Conservation (phyloP, 192 early-diverging fungal species). For the Dissophora globulifera region DNA sequence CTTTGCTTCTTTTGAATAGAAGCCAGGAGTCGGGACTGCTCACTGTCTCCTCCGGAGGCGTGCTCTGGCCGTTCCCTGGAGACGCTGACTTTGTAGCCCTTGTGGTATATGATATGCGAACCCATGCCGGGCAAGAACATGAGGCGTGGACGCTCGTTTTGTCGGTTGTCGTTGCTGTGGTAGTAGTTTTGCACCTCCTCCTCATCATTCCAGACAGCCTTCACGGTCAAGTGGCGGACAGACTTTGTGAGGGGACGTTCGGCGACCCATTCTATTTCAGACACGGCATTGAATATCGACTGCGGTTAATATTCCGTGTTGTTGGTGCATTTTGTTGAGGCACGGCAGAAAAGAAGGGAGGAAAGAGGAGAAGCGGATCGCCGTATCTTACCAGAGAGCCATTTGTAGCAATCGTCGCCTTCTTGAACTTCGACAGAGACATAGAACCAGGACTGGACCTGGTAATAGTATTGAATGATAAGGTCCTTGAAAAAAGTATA, state of each 20-base stretch:
- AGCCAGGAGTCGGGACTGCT: slow-evolving; percentile 39
- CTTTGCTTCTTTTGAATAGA: slow-evolving; percentile 52
- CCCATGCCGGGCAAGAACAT: slow-evolving; percentile 49
- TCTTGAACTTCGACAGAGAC: slow-evolving; percentile 53
- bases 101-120: slow-evolving; percentile 45
- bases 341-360: too few species aligned
- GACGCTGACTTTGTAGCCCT: slow-evolving; percentile 51
- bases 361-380: too few species aligned
- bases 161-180: slow-evolving; percentile 11
- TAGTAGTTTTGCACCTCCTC: slow-evolving; percentile 25
- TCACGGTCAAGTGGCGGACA: slow-evolving; percentile 50
- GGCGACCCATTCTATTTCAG: slow-evolving; percentile 45
- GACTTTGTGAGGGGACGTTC: slow-evolving; percentile 48
- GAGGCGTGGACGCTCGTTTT: slow-evolving; percentile 40
- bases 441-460: slow-evolving; percentile 48
- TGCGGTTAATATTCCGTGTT: too few species aligned
- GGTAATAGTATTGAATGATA: slow-evolving; percentile 34
- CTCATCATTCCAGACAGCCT: slow-evolving; percentile 37
- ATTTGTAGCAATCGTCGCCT: slow-evolving; percentile 49
- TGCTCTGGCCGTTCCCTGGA: slow-evolving; percentile 41
- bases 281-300: too few species aligned
- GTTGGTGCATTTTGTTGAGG: too few species aligned
- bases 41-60: slow-evolving; percentile 31
- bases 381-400: slow-evolving; percentile 33
- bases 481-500: slow-evolving; percentile 53